phyloP scores from a whole-genome alignment of 768 basidiomycete species.

The Suillus lakei region DNA sequence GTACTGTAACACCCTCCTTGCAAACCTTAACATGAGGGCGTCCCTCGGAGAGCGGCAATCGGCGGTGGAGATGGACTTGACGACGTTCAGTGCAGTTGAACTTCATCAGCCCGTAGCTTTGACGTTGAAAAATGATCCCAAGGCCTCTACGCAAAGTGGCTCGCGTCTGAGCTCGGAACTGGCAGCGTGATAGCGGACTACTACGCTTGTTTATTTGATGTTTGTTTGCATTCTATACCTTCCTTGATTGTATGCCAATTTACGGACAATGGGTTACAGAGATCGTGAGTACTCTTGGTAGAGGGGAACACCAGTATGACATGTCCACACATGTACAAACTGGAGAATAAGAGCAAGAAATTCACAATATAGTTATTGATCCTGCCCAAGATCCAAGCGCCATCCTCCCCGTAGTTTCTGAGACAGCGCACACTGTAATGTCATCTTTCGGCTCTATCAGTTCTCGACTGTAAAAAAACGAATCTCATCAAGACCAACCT shows the following conservation, averaged over 20 bases:
- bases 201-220: neutral
- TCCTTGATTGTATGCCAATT: neutral
- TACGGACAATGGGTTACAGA: neutral
- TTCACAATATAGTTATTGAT: conserved; percentile 24
- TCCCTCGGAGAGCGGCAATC: neutral
- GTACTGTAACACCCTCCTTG: conserved; percentile 24
- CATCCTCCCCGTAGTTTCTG: conserved; percentile 49
- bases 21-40: conserved; percentile 20
- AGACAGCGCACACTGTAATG: conserved; percentile 49
- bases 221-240: neutral
- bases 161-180: neutral
- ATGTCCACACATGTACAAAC: neutral
- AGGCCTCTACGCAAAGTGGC: neutral
- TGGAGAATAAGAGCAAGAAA: conserved; percentile 2
- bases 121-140: neutral
- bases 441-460: conserved; percentile 39
- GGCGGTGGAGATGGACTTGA: neutral
- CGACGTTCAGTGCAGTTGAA: neutral
- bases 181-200: neutral
- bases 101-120: neutral
- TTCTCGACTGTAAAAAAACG: neutral
- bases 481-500: conserved; percentile 22
- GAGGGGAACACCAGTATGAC: neutral
- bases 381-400: conserved; percentile 48
- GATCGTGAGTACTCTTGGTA: neutral